Evolutionary conservation across 2,329 filamentous ascomycete species (phyloP).

Genomic region (Catunica adiposa): DNA sequence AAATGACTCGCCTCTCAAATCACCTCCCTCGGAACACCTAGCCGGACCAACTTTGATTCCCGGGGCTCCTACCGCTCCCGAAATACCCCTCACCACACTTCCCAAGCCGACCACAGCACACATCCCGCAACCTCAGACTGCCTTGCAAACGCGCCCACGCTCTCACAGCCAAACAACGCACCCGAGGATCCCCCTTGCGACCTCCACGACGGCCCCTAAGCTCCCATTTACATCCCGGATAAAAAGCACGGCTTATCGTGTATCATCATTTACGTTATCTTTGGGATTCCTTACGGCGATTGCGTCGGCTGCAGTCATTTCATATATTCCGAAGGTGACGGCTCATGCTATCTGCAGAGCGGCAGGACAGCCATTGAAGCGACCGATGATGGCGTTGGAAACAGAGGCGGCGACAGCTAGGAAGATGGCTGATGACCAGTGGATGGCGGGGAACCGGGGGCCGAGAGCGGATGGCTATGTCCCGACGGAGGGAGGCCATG

Average conservation of each 20-base stretch:
- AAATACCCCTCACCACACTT: no score
- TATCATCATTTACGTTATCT: slow-evolving; percentile 59
- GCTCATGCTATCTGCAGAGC: no score
- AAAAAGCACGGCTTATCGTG: slow-evolving; percentile 48
- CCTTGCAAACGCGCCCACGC: no score
- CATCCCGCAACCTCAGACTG: no score
- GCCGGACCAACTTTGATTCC: no score
- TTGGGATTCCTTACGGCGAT: slow-evolving; percentile 61
- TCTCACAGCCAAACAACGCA: background rate
- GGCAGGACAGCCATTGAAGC: no score
- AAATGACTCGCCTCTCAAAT: no score
- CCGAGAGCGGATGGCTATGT: slow-evolving; percentile 34
- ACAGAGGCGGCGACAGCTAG: slow-evolving; percentile 17
- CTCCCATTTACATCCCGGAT: slow-evolving; percentile 26
- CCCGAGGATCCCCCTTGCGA: background rate
- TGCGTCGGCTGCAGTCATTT: slow-evolving; percentile 56
- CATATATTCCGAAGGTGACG: slow-evolving; percentile 35
- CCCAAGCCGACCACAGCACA: no score
- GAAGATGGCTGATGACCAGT: slow-evolving; percentile 7
- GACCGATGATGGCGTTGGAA: no score
- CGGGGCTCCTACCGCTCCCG: no score
- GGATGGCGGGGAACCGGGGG: background rate
- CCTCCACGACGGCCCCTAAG: background rate
- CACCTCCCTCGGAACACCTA: no score
- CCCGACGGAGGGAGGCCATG: slow-evolving; percentile 64